These are phyloP conservation scores for Podochytrium sp. DNA, from an alignment of 192 early-diverging fungal genomes.

Conservation along the genomic window DNA sequence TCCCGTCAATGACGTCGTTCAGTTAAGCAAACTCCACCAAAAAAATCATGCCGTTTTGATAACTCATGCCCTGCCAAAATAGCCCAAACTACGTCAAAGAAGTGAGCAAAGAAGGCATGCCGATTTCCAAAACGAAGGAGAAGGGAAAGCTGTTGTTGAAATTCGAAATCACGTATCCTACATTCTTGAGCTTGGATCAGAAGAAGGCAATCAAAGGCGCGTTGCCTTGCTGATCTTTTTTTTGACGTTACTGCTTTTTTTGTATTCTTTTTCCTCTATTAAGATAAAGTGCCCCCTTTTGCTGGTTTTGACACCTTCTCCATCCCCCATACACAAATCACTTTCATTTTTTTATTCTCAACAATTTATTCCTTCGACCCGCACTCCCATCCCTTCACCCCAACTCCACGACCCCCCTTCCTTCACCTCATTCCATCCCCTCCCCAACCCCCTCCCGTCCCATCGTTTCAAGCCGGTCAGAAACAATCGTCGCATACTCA, in stretches of 20 bases:
- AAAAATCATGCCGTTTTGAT: neutral
- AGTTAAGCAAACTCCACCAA: slow-evolving; percentile 43
- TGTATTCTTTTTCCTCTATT: too few relatives aligned
- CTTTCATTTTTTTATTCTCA: too few relatives aligned
- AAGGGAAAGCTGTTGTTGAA: slow-evolving; percentile 50
- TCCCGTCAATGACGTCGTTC: slow-evolving; percentile 58
- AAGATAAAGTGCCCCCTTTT: too few relatives aligned
- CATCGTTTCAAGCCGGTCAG: neutral
- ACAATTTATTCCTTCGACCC: too few relatives aligned
- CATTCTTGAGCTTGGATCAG: slow-evolving; percentile 49
- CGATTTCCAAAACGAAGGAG: slow-evolving; percentile 42
- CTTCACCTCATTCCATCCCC: too few relatives aligned
- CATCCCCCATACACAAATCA: too few relatives aligned
- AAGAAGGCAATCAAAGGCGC: slow-evolving; percentile 47
- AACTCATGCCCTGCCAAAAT: neutral
- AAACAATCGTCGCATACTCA: neutral
- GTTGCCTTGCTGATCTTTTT: slow-evolving; percentile 17
- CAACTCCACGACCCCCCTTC: too few relatives aligned
- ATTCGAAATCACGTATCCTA: slow-evolving; percentile 52
- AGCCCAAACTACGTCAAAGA: slow-evolving; percentile 54
- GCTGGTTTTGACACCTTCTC: too few relatives aligned
- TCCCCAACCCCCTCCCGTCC: too few relatives aligned
- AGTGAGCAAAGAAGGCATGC: slow-evolving; percentile 58
- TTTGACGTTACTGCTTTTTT: neutral
- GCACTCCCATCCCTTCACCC: too few relatives aligned